Evolutionary conservation across 192 early-diverging fungal genomes (phyloP), one percentile per base, ranked within the genome.

Genomic region (Mortierella hygrophila): DNA sequence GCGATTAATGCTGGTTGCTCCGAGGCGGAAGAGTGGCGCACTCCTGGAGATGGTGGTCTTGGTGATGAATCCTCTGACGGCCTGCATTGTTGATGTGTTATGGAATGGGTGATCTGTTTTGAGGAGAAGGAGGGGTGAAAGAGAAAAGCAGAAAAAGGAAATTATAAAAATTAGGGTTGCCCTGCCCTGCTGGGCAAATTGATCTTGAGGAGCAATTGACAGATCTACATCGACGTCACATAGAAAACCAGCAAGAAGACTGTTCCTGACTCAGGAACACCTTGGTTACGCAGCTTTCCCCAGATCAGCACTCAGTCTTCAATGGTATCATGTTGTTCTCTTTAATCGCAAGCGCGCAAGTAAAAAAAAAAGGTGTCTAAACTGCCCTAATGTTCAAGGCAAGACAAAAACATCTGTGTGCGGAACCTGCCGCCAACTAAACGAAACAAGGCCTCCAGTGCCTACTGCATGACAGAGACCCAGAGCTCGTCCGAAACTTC

Each of bases 401-500:
- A 21, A 20, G 8, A 29, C 60, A 23, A 9, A 57, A 70, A 70
- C 29, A 42, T 5, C 5, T 42, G 38, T 5, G 35, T 7, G 21
- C 23, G 41, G 70, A 71, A n/a, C 70, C 70, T 40, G 26, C 49
- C 37, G 16, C 42, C 46, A 32, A 35, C 32, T 54, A 49, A 49
- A 49, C 20, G 26, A 42, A 44, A 40, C 40, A 11, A 42, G 2
- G 11, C 70, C 37, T 35, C 35, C 35, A 1, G 0, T 35, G 35
- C 35, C 35, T 71, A 86, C 15, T 77, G 74, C 84, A 86, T 86
- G 4, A 81, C 76, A n/a, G 84, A 86, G 0, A 86, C 76, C 84
- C 79, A 84, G 2, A 85, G 76, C 37, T 89, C 88, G 21, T 81
- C 78, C 16, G 89, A 85, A 3, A 90, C 75, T 38, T 78, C 76